Conservation (phyloP, 2,329 filamentous ascomycete species). For the Cercospora sojina region DNA sequence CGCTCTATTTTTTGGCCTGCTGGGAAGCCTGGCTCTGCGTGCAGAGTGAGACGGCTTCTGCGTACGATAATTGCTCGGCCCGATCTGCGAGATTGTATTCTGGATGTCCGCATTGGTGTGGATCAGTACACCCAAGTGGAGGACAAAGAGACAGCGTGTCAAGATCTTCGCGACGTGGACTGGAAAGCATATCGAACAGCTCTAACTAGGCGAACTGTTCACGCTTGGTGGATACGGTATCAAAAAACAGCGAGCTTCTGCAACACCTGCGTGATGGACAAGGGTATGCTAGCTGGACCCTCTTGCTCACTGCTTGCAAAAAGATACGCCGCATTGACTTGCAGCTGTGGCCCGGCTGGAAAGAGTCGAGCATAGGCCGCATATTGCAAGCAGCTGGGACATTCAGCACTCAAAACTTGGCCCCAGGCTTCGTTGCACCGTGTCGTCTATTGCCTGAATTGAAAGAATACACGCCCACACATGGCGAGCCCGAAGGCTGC, state of each 20-base stretch:
- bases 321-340: background rate
- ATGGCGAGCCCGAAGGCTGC: background rate
- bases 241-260: background rate
- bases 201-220: background rate
- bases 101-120: background rate
- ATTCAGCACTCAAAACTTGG: background rate
- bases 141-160: background rate
- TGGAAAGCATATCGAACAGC: background rate
- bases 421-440: background rate
- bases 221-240: background rate
- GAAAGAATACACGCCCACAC: background rate
- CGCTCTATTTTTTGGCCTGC: background rate
- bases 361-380: background rate
- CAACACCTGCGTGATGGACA: background rate
- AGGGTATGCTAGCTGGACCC: constrained; percentile 1
- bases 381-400: background rate
- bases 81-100: background rate
- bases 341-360: background rate
- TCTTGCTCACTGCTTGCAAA: constrained; percentile 1
- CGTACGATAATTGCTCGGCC: constrained; percentile 6
- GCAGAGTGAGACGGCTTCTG: background rate
- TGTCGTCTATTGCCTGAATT: background rate
- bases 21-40: background rate
- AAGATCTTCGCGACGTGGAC: background rate
- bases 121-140: background rate